phyloP scores from a whole-genome alignment of 2,329 filamentous ascomycete genomes.

The Orbilia blumenaviensis region DNA sequence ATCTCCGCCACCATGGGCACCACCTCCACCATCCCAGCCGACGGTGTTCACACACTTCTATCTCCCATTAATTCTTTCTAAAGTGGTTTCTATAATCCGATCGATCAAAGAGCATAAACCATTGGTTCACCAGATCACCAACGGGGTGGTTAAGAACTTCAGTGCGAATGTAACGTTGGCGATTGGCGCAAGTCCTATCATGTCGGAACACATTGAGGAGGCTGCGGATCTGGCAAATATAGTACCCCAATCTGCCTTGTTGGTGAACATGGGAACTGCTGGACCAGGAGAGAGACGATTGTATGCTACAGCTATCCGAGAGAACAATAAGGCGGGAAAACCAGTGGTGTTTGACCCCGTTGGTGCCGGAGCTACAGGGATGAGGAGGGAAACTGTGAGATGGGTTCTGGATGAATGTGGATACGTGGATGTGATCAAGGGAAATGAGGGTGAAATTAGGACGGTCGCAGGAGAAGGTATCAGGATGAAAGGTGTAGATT shows the following conservation, averaged over 20 bases:
- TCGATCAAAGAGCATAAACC: conserved; percentile 72
- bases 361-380: conserved; percentile 81
- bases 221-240: conserved; percentile 80
- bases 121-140: conserved; percentile 96
- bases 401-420: conserved; percentile 73
- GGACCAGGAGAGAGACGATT: conserved; percentile 73
- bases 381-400: conserved; percentile 76
- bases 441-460: conserved; percentile 87
- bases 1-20: conserved; percentile 56
- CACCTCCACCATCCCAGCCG: conserved; percentile 37
- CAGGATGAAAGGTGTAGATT: conserved; percentile 87
- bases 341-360: conserved; percentile 90
- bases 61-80: conserved; percentile 42
- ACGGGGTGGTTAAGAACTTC: conserved; percentile 93
- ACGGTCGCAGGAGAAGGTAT: conserved; percentile 71
- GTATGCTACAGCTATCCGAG: conserved; percentile 76
- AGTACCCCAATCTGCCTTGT: conserved; percentile 68
- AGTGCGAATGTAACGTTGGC: conserved; percentile 88
- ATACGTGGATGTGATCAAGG: conserved; percentile 89
- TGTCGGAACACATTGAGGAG: conserved; percentile 87
- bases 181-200: conserved; percentile 88
- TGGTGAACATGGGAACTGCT: conserved; percentile 95
- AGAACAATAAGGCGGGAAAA: conserved; percentile 80
- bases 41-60: conserved; percentile 48
- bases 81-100: conserved; percentile 64